Evolutionary conservation across 768 basidiomycete genomes (phyloP).

Genomic region (Calocybe indica): DNA sequence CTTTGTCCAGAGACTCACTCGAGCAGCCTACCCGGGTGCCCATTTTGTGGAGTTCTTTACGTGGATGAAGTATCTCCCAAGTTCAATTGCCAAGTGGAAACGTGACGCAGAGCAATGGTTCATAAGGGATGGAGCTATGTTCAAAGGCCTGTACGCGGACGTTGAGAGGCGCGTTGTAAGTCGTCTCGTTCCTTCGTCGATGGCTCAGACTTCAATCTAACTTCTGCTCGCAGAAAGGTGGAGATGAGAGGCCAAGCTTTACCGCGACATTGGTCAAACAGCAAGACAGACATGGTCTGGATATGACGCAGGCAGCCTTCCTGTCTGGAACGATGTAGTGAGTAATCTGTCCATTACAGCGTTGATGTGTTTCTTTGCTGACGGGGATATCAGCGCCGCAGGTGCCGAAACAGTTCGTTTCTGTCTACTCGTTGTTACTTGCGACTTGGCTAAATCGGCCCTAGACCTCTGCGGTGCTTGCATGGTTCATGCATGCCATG

Average conservation of each 20-base stretch:
- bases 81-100: constrained; percentile 17
- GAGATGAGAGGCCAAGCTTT: constrained; percentile 2
- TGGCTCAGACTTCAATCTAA: background rate
- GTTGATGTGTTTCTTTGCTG: background rate
- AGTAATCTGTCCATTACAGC: background rate
- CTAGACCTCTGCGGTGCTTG: constrained; percentile 4
- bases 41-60: constrained; percentile 28
- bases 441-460: background rate
- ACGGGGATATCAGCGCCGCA: constrained; percentile 1
- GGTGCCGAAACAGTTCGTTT: constrained; percentile 3
- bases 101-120: constrained; percentile 8
- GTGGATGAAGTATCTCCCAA: constrained; percentile 24
- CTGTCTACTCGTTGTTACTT: background rate
- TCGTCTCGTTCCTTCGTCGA: background rate
- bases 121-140: constrained; percentile 6
- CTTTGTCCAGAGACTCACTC: constrained; percentile 18
- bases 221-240: background rate
- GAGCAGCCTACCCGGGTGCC: constrained; percentile 25
- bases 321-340: constrained; percentile 11
- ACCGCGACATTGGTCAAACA: constrained; percentile 2
- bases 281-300: constrained; percentile 7
- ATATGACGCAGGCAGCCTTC: constrained; percentile 7
- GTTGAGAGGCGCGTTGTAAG: constrained; percentile 6
- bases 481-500: constrained; percentile 6
- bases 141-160: constrained; percentile 5